phyloP scores from a whole-genome alignment of 495 filamentous ascomycete species.

The Penicillium ucsense region DNA sequence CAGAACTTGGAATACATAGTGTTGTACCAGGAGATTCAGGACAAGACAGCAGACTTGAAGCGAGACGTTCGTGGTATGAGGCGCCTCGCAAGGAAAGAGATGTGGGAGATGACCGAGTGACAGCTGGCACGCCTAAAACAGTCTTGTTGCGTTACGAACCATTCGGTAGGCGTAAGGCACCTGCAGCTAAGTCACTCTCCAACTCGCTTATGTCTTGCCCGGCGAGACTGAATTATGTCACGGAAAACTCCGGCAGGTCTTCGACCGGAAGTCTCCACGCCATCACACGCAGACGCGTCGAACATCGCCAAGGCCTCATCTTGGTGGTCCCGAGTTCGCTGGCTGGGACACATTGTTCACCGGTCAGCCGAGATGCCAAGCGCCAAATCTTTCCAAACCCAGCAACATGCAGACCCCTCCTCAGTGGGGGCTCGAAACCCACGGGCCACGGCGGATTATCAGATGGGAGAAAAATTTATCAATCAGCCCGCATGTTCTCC shows the following conservation, averaged over 20 bases:
- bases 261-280: too few species aligned
- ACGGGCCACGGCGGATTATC: neutral
- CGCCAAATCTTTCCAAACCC: neutral
- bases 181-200: too few species aligned
- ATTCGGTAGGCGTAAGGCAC: too few species aligned
- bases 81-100: neutral
- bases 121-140: neutral
- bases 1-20: constrained; percentile 41
- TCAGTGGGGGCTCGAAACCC: neutral
- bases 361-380: neutral
- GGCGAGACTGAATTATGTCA: too few species aligned
- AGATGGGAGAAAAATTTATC: constrained; percentile 1
- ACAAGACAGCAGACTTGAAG: neutral
- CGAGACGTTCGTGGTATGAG: neutral
- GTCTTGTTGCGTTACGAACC: too few species aligned
- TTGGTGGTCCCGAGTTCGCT: too few species aligned
- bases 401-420: neutral
- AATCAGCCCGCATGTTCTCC: neutral
- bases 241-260: too few species aligned
- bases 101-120: neutral
- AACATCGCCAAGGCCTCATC: too few species aligned
- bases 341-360: too few species aligned
- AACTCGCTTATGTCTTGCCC: too few species aligned
- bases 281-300: too few species aligned
- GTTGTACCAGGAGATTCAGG: neutral